Conservation (phyloP, 257 asterid genomes). For the Solanum medicagineum region DNA sequence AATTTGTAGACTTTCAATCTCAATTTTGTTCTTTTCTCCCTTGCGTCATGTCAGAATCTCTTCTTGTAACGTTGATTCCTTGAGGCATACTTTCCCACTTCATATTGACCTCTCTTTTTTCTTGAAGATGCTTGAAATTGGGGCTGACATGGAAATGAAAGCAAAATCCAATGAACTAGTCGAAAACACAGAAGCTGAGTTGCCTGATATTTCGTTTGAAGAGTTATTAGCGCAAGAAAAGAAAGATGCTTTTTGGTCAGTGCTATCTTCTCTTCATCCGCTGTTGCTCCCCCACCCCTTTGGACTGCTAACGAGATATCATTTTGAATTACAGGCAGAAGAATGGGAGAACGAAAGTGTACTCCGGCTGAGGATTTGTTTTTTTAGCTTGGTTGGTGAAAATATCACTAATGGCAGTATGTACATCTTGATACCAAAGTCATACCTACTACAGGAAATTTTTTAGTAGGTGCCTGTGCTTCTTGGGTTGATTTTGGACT, state of each 20-base stretch:
- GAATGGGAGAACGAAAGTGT: slow-evolving; percentile 36
- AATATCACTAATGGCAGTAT: slow-evolving; percentile 10
- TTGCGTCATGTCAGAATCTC: not conserved
- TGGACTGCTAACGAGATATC: not conserved
- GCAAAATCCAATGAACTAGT: slow-evolving; percentile 21
- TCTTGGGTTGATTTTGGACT: slow-evolving; percentile 11
- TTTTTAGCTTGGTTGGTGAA: slow-evolving; percentile 1
- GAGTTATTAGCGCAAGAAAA: slow-evolving; percentile 75
- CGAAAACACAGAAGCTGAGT: slow-evolving; percentile 33
- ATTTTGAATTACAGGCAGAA: slow-evolving; percentile 51
- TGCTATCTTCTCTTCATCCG: not conserved
- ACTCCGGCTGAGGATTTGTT: slow-evolving; percentile 17
- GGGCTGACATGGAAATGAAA: slow-evolving; percentile 44
- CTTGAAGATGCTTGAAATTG: slow-evolving; percentile 59
- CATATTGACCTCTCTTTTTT: not conserved
- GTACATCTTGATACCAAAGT: slow-evolving; percentile 23
- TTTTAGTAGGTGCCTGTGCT: slow-evolving; percentile 23
- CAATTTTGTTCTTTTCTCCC: not conserved
- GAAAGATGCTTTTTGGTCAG: slow-evolving; percentile 71
- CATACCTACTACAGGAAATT: slow-evolving; percentile 26
- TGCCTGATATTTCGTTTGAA: slow-evolving; percentile 63
- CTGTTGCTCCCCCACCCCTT: not conserved
- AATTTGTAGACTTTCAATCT: not conserved
- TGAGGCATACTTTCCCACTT: not conserved
- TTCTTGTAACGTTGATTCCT: not conserved